Base-by-base conservation (phyloP, 441 rosid species). In the Pelargonium citronellum region DNA sequence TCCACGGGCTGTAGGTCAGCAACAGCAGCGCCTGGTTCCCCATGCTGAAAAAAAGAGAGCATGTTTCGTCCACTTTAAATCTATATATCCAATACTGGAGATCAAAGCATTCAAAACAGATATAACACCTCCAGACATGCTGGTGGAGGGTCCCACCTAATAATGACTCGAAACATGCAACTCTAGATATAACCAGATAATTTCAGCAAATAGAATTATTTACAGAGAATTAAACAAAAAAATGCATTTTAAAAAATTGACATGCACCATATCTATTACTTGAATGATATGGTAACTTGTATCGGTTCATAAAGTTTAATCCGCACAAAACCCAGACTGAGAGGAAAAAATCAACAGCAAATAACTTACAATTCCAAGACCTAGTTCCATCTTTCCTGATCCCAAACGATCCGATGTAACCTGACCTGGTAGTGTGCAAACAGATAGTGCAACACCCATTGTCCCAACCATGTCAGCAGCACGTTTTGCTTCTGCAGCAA, bases 11-110 rank as follows among this genome's bases (percentile, higher is more conserved):
- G 97, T 83, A 95, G 76, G 72, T 95, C 97, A 22, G 84, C 97
- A 69, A 95, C 91, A 79, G 95, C 97, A 75, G 96, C 99, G 67
- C 99, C 99, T 70, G 97, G 80, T 83, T 95, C 99, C 73, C 97
- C 97, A 79, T 95, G 99, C 97, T 95, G 81, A 78, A 70, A 81
- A 71, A 34, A 77, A 22, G 0, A 79, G 41, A 74, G 71, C 12
- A 67, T 17, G 41, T 46, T 27, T 67, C 69, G 62, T 22, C 69
- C 64, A 68, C 46, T 69, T 70, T 11, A 7, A 65, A 75, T 63
- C 30, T 22, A 46, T 44, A 73, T 78, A 73, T 5, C 20, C 24
- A 51, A 71, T 71, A 16, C 41, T 13, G 62, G 65, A 72, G 68
- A 74, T 34, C 58, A 43, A 15, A 67, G 55, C 1, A 67, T 63